Evolutionary conservation across 148 eudicot genomes (phyloP), one percentile per base, ranked within the genome.

Genomic region (Amaranthus hypochondriacus): DNA sequence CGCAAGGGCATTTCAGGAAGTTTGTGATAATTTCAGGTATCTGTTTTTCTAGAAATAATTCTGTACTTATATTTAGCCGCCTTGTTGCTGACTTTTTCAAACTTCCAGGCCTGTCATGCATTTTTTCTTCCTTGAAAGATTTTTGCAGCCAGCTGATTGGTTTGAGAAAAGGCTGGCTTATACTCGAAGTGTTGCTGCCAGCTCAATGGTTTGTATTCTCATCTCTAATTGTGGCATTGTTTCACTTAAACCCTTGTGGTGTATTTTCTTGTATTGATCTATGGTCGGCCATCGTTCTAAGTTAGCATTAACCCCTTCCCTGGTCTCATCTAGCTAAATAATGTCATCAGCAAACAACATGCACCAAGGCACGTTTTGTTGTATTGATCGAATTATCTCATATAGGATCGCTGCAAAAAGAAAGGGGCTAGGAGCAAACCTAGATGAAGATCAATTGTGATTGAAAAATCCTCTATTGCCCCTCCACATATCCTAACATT

Each of bases 81-180:
- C 51, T 59, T 57, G 46, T 55, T 43, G 64, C 71, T 74, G 78
- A 79, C 72, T 39, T 60, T 49, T 67, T 73, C 56, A 54, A 50
- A 71, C 5, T 79, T 87, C 72, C 85, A 92, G 98, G 92, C 98
- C 98, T 73, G 97, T 92, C 67, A 92, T 94, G 98, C 98, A 94
- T 81, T 78, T 86, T 82, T 94, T 94, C 79, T 94, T 94, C 82
- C 79, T 92, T 75, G 98, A 94, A 83, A 88, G 97, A 72, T 94
- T 94, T 82, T 87, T 84, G 80, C 89, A 88, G 71, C 96, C 98
- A 53, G 91, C 97, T 79, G 97, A 94, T 76, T 94, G 98, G 98
- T 94, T 94, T 84, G 93, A 94, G 71, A 94, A 88, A 82, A 85
- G 98, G 68, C 87, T 94, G 64, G 98, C 98, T 71, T 94, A 91